phyloP scores from a whole-genome alignment of 2,329 filamentous ascomycete genomes.

The Pseudogymnoascus destructans region DNA sequence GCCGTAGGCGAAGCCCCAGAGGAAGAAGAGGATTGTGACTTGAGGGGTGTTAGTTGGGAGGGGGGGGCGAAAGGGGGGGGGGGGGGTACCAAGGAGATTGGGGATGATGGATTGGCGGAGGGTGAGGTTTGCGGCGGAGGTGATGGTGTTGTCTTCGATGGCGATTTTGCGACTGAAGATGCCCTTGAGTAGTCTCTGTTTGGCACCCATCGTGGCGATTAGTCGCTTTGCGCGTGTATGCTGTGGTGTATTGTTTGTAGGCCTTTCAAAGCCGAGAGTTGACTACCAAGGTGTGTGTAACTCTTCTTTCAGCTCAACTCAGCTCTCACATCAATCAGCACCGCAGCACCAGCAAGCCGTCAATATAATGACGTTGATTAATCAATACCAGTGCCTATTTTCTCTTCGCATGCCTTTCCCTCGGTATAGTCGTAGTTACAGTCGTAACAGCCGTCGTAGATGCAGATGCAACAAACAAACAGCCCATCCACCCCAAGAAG shows the following conservation, averaged over 20 bases:
- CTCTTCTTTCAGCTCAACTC: not conserved
- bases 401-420: not conserved
- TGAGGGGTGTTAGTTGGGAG: conserved; percentile 24
- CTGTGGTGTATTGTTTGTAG: not conserved
- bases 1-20: conserved; percentile 37
- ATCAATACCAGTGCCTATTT: not conserved
- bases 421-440: not conserved
- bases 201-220: not conserved
- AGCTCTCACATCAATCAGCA: not conserved
- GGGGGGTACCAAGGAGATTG: conserved; percentile 25
- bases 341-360: not conserved
- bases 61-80: not conserved
- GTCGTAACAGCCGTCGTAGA: not conserved
- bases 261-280: not conserved
- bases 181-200: not conserved
- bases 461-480: too few relatives aligned
- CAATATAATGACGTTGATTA: not conserved
- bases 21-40: conserved; percentile 38
- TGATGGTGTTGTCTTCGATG: conserved; percentile 16
- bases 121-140: conserved; percentile 31
- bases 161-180: not conserved
- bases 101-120: conserved; percentile 32
- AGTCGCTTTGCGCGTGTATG: not conserved
- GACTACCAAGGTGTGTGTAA: not conserved
- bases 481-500: too few relatives aligned